Evolutionary conservation across 768 basidiomycete species (phyloP).

Genomic region (Mycena haematopus): DNA sequence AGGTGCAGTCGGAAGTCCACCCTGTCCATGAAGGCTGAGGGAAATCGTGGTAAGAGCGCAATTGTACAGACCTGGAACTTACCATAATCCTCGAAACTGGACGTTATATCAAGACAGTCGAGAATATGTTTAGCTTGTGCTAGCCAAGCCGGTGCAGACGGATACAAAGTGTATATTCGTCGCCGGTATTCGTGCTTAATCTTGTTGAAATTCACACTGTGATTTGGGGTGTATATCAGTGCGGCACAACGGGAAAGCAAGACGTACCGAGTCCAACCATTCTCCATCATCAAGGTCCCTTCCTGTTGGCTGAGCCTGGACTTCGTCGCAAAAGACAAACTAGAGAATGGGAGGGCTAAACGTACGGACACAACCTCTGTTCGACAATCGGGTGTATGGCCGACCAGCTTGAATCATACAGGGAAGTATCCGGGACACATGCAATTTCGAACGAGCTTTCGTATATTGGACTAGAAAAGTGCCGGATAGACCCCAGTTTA

Average conservation of each 20-base stretch:
- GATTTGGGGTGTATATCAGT: too few relatives aligned
- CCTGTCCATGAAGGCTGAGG: too few relatives aligned
- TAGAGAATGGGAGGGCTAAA: not conserved
- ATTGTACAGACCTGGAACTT: not conserved
- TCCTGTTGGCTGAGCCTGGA: not conserved
- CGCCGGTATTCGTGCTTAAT: not conserved
- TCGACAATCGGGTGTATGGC: not conserved
- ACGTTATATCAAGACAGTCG: not conserved
- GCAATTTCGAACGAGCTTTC: not conserved
- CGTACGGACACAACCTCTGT: not conserved
- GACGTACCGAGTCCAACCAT: too few relatives aligned
- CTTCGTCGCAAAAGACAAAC: not conserved
- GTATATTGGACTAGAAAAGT: not conserved
- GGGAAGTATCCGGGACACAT: not conserved
- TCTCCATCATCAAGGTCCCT: not conserved
- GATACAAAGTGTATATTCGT: too few relatives aligned
- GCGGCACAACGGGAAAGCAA: too few relatives aligned
- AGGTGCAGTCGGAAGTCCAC: too few relatives aligned
- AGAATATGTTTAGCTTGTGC: conserved; percentile 1
- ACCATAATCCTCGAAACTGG: conserved; percentile 4
- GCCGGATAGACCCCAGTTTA: not conserved
- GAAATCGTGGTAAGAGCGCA: too few relatives aligned
- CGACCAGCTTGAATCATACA: not conserved
- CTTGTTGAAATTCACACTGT: not conserved
- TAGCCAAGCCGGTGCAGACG: too few relatives aligned